These are phyloP conservation scores for Tuber magnatum DNA, from an alignment of 495 filamentous ascomycete genomes.

Conservation along the genomic window DNA sequence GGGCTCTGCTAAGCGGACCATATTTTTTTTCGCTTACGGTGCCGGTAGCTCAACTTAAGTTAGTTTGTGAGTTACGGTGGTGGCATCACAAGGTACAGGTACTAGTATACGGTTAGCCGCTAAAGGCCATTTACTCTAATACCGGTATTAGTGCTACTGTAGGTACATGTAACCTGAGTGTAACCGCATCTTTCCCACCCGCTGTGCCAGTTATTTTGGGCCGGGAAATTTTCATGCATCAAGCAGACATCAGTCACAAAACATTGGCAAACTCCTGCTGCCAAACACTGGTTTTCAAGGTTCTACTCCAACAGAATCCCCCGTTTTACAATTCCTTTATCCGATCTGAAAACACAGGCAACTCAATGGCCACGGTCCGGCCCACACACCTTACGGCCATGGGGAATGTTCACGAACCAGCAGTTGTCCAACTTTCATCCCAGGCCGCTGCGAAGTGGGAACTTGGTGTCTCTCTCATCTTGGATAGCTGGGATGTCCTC, in stretches of 20 bases:
- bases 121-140: too few species aligned
- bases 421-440: background rate
- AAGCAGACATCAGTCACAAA: background rate
- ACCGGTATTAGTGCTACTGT: background rate
- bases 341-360: background rate
- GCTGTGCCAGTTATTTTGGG: background rate
- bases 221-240: background rate
- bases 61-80: background rate
- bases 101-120: background rate
- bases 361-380: background rate
- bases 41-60: background rate
- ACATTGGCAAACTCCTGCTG: background rate
- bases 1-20: background rate
- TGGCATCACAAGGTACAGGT: too few species aligned
- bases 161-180: too few species aligned
- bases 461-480: slow-evolving; percentile 67
- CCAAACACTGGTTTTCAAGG: background rate
- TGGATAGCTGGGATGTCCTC: slow-evolving; percentile 79
- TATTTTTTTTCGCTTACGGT: background rate
- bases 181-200: too few species aligned
- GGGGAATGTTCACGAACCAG: background rate
- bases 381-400: background rate
- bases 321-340: background rate
- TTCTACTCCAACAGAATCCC: background rate
- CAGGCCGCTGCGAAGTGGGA: slow-evolving; percentile 55